Percentiles rank a stretch among this genome's conserved stretches.
These are phyloP conservation scores for Platanus orientalis DNA, from an alignment of 164 flowering plant species.

Conservation along the genomic window DNA sequence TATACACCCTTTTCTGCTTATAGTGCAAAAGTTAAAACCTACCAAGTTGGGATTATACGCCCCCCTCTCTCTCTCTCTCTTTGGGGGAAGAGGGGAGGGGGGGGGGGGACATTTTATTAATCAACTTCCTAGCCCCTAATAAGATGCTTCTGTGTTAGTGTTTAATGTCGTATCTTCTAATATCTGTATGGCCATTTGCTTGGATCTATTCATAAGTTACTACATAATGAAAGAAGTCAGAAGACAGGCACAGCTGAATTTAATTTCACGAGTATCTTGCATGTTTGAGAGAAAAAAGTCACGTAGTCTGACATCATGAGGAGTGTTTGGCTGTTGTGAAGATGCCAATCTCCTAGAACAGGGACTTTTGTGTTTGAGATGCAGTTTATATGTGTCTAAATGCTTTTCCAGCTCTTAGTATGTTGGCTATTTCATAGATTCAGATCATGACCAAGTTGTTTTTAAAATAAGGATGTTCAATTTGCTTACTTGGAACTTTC, in stretches of 20 bases:
- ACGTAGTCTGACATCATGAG: not conserved
- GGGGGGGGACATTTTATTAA: no score
- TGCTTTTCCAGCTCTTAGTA: not conserved
- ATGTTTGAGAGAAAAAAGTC: not conserved
- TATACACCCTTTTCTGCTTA: no score
- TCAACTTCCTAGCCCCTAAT: no score
- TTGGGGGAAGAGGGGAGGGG: no score
- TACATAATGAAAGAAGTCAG: not conserved
- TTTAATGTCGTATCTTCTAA: not conserved
- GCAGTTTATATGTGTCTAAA: not conserved
- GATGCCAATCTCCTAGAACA: not conserved
- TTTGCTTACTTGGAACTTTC: constrained; percentile 3
- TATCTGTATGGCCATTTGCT: no score
- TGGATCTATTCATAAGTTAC: not conserved
- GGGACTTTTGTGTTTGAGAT: not conserved
- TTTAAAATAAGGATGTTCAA: not conserved
- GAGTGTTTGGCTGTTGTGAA: not conserved
- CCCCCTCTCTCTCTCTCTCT: no score
- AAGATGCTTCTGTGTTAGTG: no score
- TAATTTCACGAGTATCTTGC: not conserved
- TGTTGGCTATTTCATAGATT: not conserved
- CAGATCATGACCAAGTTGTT: not conserved
- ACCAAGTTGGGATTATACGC: no score
- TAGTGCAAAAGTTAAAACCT: no score
- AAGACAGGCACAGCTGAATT: not conserved